Base-by-base conservation (phyloP, 306 rosid species). In the Cajanus cajan region DNA sequence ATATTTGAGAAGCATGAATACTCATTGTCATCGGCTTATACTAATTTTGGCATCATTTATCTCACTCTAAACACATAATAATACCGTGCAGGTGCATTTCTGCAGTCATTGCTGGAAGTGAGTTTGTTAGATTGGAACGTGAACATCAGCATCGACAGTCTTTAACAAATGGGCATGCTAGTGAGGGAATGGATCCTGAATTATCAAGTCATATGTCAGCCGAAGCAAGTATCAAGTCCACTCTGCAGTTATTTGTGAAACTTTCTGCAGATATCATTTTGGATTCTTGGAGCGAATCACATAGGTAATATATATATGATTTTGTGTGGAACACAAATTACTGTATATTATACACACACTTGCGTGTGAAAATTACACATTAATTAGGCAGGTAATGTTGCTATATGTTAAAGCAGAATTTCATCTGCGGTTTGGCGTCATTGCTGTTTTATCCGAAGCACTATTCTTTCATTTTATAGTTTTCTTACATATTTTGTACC, bases 41-140 rank as follows among this genome's bases (percentile, higher is more conserved):
- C 33, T 72, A 24, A 66, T 14, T 59, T 59, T 34, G 65, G 10
- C 25, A 14, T n/a, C 16, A 47, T 73, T n/a, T 64, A 37, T 71
- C 55, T 61, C 50, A n/a, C 72, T 71, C 65, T 71, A 74, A 61
- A 48, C 11, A 70, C 51, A 63, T 87, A 63, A n/a, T n/a, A n/a
- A 81, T 74, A 22, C 78, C 45, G 51, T 74, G 87, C 97, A 95
- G 98, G 90, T 95, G 97, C 80, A 88, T 95, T 77, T 87, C 92
- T 81, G 94, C 98, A 73, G 98, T 95, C 39, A 82, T 92, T 76
- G 94, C 96, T 4, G 98, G 98, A 85, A 91, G 98, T 50, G 98
- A 95, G 85, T 90, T 74, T 76, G 94, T 95, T 79, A 90, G 98
- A 89, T 81, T 95, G 91, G 98, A 93, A 80, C 90, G 90, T 31